Conservation (phyloP, 192 early-diverging fungal species). For the Umbelopsis isabellina region DNA sequence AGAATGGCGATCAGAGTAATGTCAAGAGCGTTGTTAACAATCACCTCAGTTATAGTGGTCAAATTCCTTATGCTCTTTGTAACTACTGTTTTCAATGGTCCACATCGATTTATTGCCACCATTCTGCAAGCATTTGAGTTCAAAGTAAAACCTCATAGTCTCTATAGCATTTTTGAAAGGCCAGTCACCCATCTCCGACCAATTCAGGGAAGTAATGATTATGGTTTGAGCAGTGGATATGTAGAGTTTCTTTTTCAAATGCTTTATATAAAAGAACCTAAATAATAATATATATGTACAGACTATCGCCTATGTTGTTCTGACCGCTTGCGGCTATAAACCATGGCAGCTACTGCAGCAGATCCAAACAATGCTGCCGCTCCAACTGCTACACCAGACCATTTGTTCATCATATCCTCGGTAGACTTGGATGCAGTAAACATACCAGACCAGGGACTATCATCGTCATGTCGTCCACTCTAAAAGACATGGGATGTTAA, state of each 20-base stretch:
- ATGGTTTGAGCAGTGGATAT: too few species aligned
- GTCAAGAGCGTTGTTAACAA: neutral
- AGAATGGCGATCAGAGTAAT: neutral
- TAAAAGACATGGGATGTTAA: neutral
- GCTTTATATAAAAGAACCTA: neutral
- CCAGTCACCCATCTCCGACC: too few species aligned
- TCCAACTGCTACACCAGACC: constrained; percentile 1
- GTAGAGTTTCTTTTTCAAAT: too few species aligned
- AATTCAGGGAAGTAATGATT: too few species aligned
- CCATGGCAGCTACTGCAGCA: neutral
- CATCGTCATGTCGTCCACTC: neutral
- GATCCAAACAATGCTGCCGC: neutral
- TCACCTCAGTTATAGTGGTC: constrained; percentile 11
- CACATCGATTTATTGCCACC: too few species aligned
- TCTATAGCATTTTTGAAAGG: too few species aligned
- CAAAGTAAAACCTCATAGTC: too few species aligned
- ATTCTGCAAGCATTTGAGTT: too few species aligned
- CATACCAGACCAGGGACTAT: neutral
- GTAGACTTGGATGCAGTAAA: neutral
- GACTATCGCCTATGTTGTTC: neutral
- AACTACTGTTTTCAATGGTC: too few species aligned
- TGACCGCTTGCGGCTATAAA: neutral
- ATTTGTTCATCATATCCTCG: constrained; percentile 9
- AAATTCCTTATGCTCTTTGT: too few species aligned
- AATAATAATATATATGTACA: too few species aligned